Base-by-base conservation (phyloP, 176 grass and related monocot genomes). In the Carex scoparia region DNA sequence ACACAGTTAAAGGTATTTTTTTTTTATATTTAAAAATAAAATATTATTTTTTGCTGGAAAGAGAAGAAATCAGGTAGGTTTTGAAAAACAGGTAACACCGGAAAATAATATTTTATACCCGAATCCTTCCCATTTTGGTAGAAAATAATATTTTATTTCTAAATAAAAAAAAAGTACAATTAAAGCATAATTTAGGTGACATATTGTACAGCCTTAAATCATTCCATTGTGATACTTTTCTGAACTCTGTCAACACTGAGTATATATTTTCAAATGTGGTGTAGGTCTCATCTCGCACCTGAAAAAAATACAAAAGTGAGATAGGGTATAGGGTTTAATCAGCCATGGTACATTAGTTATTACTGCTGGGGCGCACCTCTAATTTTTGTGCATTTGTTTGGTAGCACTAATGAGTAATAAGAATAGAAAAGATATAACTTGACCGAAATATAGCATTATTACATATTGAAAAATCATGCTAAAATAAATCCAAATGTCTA, bases 221-320 rank as follows among this genome's bases (percentile, higher is more conserved):
- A 32, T 93, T 95, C 95, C 92, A 93, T 88, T 95, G 93, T 75
- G 94, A 92, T 56, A 91, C 84, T 91, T 98, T 98, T 84, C 93
- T 90, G 85, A 98, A 98, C 85, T 95, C 93, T 37, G 88, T 61
- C 10, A 95, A 80, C 40, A 98, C 93, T 81, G 93, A 93, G 82
- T 98, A 98, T 87, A 98, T 98, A 61, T 98, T 98, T 61, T 98
- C 93, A 8, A 95, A 95, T 28, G 95, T 93, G 1, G 95, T 98
- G 66, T 98, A 98, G 0, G 95, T 98, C 86, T 98, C 95, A 69
- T 98, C 93, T 86, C 93, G 92, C 88, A 98, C 95, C 93, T 98
- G 78, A 18, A 89, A 23, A 40, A 15, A 77, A 74, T 8, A 72
- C 0, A 72, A 2, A 80, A 16, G 72, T 42, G n/a, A 71, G 16